Percentiles rank a stretch among this genome's conserved stretches.
Conservation (phyloP, 345 rosid genomes). For the Hirschfeldia incana region DNA sequence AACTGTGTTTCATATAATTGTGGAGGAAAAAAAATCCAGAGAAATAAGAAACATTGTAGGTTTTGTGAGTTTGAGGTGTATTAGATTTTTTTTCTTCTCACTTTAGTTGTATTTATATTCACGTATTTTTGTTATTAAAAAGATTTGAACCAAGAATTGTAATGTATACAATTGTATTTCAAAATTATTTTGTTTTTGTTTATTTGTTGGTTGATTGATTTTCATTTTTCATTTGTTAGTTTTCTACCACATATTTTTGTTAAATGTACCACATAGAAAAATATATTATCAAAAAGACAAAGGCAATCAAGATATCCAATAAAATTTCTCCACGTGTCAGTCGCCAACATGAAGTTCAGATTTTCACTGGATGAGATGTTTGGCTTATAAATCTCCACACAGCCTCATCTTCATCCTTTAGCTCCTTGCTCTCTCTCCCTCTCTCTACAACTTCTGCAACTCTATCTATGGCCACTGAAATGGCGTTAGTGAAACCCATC, state of each 20-base stretch:
- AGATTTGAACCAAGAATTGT: conserved; percentile 37
- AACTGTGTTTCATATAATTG: conserved; percentile 28
- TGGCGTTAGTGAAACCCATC: conserved; percentile 82
- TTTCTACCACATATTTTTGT: too few relatives aligned
- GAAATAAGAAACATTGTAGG: conserved; percentile 15
- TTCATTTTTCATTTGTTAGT: too few relatives aligned
- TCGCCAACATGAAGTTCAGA: conserved; percentile 17
- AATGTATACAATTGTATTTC: conserved; percentile 20
- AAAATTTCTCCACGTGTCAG: conserved; percentile 19
- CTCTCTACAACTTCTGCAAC: conserved; percentile 21
- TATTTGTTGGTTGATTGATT: conserved; percentile 2
- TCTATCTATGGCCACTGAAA: conserved; percentile 60
- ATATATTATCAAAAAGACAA: conserved; percentile 31
- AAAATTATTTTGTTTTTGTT: not conserved
- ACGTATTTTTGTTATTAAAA: not conserved
- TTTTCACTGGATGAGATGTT: conserved; percentile 39
- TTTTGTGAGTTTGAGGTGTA: conserved; percentile 29
- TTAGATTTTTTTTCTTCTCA: conserved; percentile 7
- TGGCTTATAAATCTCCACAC: conserved; percentile 12
- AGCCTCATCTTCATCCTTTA: conserved; percentile 41
- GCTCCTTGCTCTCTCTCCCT: conserved; percentile 17
- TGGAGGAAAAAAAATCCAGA: not conserved
- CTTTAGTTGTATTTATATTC: conserved; percentile 30
- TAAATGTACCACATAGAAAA: too few relatives aligned
- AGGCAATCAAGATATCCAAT: conserved; percentile 35